These are phyloP conservation scores for Fusarium subtropicale DNA, from an alignment of 2,329 filamentous ascomycete genomes.

Conservation along the genomic window DNA sequence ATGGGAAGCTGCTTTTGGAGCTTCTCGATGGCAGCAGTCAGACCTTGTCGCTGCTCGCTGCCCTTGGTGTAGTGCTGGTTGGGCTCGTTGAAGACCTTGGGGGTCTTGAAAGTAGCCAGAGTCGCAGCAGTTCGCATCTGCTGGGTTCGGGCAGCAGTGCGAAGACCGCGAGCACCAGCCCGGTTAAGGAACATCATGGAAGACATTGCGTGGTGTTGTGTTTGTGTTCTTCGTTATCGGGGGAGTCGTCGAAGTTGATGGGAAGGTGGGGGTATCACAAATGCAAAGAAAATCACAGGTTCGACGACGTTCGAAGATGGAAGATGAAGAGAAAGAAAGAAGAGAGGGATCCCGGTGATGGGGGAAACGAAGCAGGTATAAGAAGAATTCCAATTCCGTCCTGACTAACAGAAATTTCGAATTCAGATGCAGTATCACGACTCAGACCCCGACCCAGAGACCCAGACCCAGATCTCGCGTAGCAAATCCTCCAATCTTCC, in stretches of 20 bases:
- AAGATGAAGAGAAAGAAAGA: slow-evolving; percentile 19
- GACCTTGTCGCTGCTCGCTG: slow-evolving; percentile 79
- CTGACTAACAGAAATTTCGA: slow-evolving; percentile 37
- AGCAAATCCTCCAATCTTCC: slow-evolving; percentile 13
- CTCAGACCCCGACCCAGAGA: slow-evolving; percentile 1
- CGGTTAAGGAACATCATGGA: slow-evolving; percentile 51
- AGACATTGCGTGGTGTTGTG: slow-evolving; percentile 47
- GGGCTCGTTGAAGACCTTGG: slow-evolving; percentile 90
- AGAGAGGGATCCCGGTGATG: slow-evolving; percentile 9
- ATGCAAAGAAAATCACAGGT: slow-evolving; percentile 22
- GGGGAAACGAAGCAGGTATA: slow-evolving; percentile 15
- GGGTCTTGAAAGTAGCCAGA: slow-evolving; percentile 87
- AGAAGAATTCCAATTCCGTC: slow-evolving; percentile 2
- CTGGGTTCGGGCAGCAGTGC: slow-evolving; percentile 47
- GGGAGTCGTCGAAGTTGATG: slow-evolving; percentile 19
- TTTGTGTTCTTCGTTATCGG: slow-evolving; percentile 28
- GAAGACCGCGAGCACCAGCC: slow-evolving; percentile 50
- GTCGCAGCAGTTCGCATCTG: slow-evolving; percentile 60
- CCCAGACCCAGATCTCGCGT: slow-evolving; percentile 8
- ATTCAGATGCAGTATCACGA: slow-evolving; percentile 26
- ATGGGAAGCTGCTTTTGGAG: slow-evolving; percentile 77
- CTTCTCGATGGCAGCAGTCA: slow-evolving; percentile 78
- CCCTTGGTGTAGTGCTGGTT: slow-evolving; percentile 93
- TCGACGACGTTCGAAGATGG: slow-evolving; percentile 35
- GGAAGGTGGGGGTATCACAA: slow-evolving; percentile 40